Base-by-base conservation (phyloP, 2,329 filamentous ascomycete genomes). In the Myotisia sp. region DNA sequence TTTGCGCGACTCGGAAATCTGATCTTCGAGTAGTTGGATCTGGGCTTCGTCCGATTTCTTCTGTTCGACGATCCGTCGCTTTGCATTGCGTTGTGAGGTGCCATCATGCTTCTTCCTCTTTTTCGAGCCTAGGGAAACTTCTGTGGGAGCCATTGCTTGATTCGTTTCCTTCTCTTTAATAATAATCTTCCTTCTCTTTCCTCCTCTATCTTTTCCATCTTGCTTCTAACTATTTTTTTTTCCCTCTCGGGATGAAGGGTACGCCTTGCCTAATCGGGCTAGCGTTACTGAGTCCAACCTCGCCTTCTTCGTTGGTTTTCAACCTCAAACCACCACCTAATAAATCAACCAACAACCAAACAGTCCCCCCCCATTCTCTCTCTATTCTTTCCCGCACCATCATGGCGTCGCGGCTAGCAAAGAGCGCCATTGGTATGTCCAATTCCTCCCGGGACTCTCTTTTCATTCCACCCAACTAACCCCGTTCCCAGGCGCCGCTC, bases 341-440 rank as follows among this genome's bases (percentile, higher is more conserved):
- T 52, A 52, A 52, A 44, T 29, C 54, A 49, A 56, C 51, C 49
- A 54, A 23, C 22, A n/a, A 23, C 22, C 7, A 23, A 6, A n/a
- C 6, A 23, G 7, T 23, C 22, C 22, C 22, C 6, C 13, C 29
- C 21, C 18, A 51, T 53, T 12, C 47, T 50, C 55, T 56, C 52
- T 47, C 54, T 53, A 51, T 43, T 54, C 52, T 52, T 51, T 50
- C 52, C 52, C 50, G 18, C 38, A 63, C 72, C 63, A 81, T 70
- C 80, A 95, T 95, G 87, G 87, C 87, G 73, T 93, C 84, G 67
- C 84, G 86, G 73, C 74, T 95, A 70, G 84, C 79, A 74, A 85
- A 82, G 75, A 86, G 77, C 74, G 84, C 85, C 68, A 70, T 87
- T 68, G 82, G 87, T 95, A 76, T 64, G 84, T 76, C 14, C 19